Base-by-base conservation (phyloP, 371 early-diverging fungal genomes). In the Dinochytrium kinnereticum region DNA sequence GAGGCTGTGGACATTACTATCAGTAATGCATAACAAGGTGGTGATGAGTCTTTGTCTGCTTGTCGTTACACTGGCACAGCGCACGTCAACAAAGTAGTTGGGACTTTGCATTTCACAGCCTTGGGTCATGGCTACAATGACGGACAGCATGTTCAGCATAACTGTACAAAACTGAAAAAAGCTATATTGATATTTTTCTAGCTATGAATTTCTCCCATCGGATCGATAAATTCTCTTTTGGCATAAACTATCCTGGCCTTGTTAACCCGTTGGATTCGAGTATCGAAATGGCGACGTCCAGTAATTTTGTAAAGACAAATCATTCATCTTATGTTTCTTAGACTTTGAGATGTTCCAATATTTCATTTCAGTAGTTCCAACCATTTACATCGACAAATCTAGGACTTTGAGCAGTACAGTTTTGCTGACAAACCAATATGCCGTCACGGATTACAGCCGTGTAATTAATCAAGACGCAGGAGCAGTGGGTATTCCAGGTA, bases 141-240 rank as follows among this genome's bases (percentile, higher is more conserved):
- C 81, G 93, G 85, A 51, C 66, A 51, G 13, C 89, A 88, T 76
- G 86, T 89, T 2, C 90, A 90, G 28, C 94, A 92, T 82, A 84
- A 87, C 51, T 78, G 94, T 93, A 82, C 64, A 76, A 51, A 21
- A 44, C 3, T 15, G 7, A 37, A 31, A 0, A 64, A 40, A 51
- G 28, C 15, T 28, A n/a, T 72, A 51, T 44, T 44, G 49, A 44
- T 34, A 31, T 44, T 76, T 49, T 13, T 39, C 2, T 82, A 93
- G 92, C 88, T 44, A 83, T 96, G 78, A 97, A 97, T 81, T 95
- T 97, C 74, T 95, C 97, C 0, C 98, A 97, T 80, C 89, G 92
- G 30, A 92, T 97, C 64, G 94, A 95, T 78, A 89, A 92, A 76
- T 85, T 97, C 36, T 94, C 95, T 0, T 97, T 96, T 85, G 98